Evolutionary conservation across 768 basidiomycete species (phyloP), one percentile per base, ranked within the genome.

Genomic region (Leccinum obscurum): DNA sequence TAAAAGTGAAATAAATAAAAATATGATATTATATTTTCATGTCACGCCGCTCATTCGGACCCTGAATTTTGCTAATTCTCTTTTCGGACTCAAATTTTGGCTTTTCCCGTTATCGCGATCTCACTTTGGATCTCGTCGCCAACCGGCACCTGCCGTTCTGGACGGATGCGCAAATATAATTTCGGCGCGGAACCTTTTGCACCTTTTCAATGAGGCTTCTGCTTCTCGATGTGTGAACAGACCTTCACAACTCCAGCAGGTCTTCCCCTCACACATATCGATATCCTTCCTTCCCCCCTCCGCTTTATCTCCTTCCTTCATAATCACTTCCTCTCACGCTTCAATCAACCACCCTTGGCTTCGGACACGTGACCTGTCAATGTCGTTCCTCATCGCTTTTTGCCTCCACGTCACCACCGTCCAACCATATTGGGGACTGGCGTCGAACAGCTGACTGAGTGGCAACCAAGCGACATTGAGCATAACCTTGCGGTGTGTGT

Each of bases 31-130:
- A 51, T 56, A 70, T 61, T 65, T 62, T 63, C 59, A 64, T 70
- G 32, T 51, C 65, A 68, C 68, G 66, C 58, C 68, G 66, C 58
- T 61, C 59, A 37, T 64, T 70, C 67, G 70, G 72, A 73, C 72
- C 72, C 68, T 73, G 70, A 74, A 73, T 71, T 68, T 54, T 66
- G 58, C 56, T 60, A 62, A 60, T 68, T 70, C 67, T 63, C 58
- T 61, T 64, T 65, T 62, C 60, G 64, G 71, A 46, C 70, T 62
- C 57, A 50, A 55, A 70, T 70, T 73, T 73, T 76, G 72, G 64
- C 74, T 75, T 73, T 70, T 62, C 54, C 70, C 68, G 68, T 56
- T 64, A 69, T 69, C 71, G 67, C 54, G 71, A 73, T 73, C 70
- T 65, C 37, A 62, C 70, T 66, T 54, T 0, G 44, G 64, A 73